These are phyloP conservation scores for Aurantiochytrium sp. DNA, from an alignment of 108 stramenopile genomes.

Conservation along the genomic window DNA sequence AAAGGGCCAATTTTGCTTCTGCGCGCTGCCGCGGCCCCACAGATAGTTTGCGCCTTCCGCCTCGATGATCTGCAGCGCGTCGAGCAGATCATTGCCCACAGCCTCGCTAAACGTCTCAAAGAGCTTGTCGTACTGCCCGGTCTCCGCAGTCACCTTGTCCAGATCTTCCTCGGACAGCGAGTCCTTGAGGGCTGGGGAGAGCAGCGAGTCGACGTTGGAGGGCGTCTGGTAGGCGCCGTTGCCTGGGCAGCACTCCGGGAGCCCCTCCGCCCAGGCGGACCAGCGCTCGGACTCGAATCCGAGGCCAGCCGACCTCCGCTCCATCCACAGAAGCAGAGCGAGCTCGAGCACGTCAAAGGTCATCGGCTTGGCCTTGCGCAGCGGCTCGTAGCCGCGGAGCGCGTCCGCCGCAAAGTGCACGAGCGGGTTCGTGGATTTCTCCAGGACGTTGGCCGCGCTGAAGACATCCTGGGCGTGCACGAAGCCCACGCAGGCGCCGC, in stretches of 20 bases:
- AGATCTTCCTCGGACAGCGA: neutral
- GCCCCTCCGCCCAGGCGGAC: neutral
- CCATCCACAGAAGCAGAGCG: neutral
- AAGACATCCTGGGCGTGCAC: neutral
- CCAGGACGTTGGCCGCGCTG: neutral
- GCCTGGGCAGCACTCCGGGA: constrained; percentile 13
- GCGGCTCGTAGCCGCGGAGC: neutral
- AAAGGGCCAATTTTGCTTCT: neutral
- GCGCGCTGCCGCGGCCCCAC: neutral
- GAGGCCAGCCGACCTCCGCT: neutral
- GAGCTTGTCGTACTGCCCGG: neutral
- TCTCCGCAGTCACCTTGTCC: neutral
- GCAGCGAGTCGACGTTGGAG: neutral
- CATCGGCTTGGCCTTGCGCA: neutral
- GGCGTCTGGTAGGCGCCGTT: neutral
- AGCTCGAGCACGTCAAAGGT: neutral
- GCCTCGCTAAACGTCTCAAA: neutral
- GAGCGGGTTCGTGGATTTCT: neutral
- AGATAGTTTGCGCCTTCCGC: neutral
- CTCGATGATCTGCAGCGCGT: neutral
- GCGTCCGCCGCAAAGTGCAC: neutral
- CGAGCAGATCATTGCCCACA: neutral
- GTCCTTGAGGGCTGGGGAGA: neutral
- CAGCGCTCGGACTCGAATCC: neutral
- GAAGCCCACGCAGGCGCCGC: neutral